Evolutionary conservation across 2,329 filamentous ascomycete genomes (phyloP).

Genomic region (Fusarium begoniae): DNA sequence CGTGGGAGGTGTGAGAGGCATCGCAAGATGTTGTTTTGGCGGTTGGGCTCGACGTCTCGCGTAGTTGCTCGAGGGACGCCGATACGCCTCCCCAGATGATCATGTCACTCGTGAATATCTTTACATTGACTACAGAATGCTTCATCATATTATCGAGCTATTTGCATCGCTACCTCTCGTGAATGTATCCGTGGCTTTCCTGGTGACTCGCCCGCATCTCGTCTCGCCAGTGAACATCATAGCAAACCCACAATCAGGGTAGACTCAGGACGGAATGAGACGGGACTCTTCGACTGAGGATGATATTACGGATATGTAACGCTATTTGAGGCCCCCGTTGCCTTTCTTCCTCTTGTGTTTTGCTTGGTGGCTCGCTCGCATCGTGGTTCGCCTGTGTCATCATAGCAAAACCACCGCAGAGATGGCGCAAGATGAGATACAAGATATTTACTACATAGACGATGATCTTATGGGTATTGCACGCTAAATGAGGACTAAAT

Average conservation of each 20-base stretch:
- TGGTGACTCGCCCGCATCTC: not conserved
- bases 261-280: not conserved
- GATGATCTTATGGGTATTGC: rapidly evolving
- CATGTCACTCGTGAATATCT: not conserved
- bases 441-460: not conserved
- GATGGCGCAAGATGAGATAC: not conserved
- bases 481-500: not conserved
- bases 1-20: rapidly evolving
- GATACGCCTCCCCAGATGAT: not conserved
- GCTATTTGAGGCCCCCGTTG: rapidly evolving
- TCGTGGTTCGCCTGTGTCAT: not conserved
- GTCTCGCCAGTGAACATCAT: not conserved
- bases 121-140: rapidly evolving
- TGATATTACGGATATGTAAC: rapidly evolving
- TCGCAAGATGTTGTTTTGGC: not conserved
- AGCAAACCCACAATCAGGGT: not conserved
- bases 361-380: not conserved
- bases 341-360: not conserved
- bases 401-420: not conserved
- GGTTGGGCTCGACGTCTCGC: not conserved
- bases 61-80: not conserved
- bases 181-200: rapidly evolving
- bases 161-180: rapidly evolving
- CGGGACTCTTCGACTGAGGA: not conserved
- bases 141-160: rapidly evolving